Percentiles rank a stretch among this genome's conserved stretches.
These are phyloP conservation scores for cucumber (Cucumis sativus) DNA, from an alignment of 306 rosid genomes.

Conservation along the genomic window DNA sequence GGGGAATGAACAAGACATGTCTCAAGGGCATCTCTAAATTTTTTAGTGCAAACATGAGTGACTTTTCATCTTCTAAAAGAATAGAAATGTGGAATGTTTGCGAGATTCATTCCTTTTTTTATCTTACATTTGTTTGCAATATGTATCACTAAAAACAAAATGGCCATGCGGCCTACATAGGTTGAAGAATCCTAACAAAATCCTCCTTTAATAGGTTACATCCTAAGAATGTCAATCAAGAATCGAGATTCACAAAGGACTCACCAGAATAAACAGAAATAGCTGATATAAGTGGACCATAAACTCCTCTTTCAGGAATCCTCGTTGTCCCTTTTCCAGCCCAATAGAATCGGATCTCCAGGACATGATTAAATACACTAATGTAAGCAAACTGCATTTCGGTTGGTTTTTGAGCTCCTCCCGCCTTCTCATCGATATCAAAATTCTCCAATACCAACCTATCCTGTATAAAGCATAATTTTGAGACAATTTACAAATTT, in stretches of 20 bases:
- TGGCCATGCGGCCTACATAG: no score
- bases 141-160: no score
- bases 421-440: constrained; percentile 35
- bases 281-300: constrained; percentile 68
- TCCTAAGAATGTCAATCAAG: background rate
- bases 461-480: constrained; percentile 25
- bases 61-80: no score
- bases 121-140: no score
- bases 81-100: no score
- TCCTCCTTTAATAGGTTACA: background rate
- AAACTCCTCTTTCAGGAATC: constrained; percentile 47
- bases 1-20: no score
- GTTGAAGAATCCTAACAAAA: background rate
- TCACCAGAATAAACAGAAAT: constrained; percentile 52
- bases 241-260: constrained; percentile 3
- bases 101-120: no score
- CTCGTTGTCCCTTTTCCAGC: constrained; percentile 51
- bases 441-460: constrained; percentile 33
- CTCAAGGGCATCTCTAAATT: no score
- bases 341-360: constrained; percentile 57
- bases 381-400: constrained; percentile 19
- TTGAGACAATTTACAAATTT: background rate
- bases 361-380: constrained; percentile 24
- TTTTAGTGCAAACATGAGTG: no score
- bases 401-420: constrained; percentile 26